phyloP scores from a whole-genome alignment of 2,329 filamentous ascomycete genomes.

The Metarhizium rileyi region DNA sequence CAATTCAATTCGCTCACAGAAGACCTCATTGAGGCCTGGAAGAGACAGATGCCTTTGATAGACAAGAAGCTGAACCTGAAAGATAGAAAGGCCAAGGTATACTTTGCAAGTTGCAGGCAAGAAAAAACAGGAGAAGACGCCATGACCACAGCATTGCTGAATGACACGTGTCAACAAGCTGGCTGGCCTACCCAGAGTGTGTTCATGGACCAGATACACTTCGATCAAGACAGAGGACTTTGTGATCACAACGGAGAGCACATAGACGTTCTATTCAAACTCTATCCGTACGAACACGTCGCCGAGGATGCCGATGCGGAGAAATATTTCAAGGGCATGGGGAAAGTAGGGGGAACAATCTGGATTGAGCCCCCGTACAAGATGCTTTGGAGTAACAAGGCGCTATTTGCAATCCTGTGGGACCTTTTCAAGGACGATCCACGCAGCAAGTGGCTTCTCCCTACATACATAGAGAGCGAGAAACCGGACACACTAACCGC shows the following conservation, averaged over 20 bases:
- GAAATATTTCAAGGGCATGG: slow-evolving; percentile 2
- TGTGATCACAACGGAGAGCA: slow-evolving; percentile 2
- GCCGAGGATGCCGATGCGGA: not conserved
- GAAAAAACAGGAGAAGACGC: slow-evolving; percentile 1
- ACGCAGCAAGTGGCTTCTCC: slow-evolving; percentile 4
- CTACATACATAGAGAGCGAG: slow-evolving; percentile 5
- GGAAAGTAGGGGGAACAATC: not conserved
- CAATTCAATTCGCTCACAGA: slow-evolving; percentile 4
- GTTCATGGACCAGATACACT: slow-evolving; percentile 1
- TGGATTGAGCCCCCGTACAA: slow-evolving; percentile 7
- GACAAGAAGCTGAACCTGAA: not conserved
- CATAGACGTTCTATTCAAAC: slow-evolving; percentile 7
- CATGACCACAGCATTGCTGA: not conserved
- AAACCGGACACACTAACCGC: not conserved
- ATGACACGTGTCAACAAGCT: slow-evolving; percentile 2
- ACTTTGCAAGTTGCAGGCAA: slow-evolving; percentile 2
- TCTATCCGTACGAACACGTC: slow-evolving; percentile 3
- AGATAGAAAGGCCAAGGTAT: not conserved
- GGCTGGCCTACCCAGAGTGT: slow-evolving; percentile 4
- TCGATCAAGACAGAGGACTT: slow-evolving; percentile 1
- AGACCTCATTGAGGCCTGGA: slow-evolving; percentile 1
- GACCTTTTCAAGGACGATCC: slow-evolving; percentile 5
- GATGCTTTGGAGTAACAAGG: slow-evolving; percentile 7
- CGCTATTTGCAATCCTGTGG: slow-evolving; percentile 4
- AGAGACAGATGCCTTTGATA: not conserved